Base-by-base conservation (phyloP, 1,284 basidiomycete species). In the Uromyces viciae-fabae region DNA sequence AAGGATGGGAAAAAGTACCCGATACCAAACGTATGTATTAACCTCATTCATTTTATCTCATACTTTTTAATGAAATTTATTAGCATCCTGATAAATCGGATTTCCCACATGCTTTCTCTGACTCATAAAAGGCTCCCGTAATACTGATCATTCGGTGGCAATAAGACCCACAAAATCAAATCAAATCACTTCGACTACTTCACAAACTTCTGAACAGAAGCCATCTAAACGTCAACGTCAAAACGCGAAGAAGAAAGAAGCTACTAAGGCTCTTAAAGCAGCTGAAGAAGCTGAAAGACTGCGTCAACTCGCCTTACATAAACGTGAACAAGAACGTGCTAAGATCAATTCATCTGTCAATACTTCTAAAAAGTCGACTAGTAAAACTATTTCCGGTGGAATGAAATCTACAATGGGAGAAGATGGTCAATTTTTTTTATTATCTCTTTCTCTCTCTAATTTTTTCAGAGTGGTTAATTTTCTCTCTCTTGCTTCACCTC, bases 231-330 rank as follows among this genome's bases (percentile, higher is more conserved):
- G 76, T 33, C 76, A 79, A 42, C 76, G 76, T 28, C 76, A 79
- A 54, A 79, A 79, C 49, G 76, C 76, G 4, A 79, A 71, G 36
- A 79, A 79, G 66, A 79, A 79, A 33, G 76, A 79, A 40, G 76
- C 76, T 22, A 66, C 76, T 3, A 79, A 79, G 60, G 66, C 76
- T 9, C 42, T 68, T 19, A 79, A 79, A 54, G 66, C 31, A 15
- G 64, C 76, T 40, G 36, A 79, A 46, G 76, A 79, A 33, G 66
- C 66, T 28, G 66, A 79, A 43, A 31, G 76, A 19, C 66, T 79
- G 17, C 54, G 54, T 22, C 43, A 66, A 25, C 76, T 79, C 22
- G 54, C 76, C 22, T 36, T 66, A n/a, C 66, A 79, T 33, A 79
- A 79, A 54, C 64, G 76, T 28, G 62, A 79, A 54, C 64, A 79